These are phyloP conservation scores for Wallemia hederae DNA, from an alignment of 1,284 basidiomycete species.

Conservation along the genomic window DNA sequence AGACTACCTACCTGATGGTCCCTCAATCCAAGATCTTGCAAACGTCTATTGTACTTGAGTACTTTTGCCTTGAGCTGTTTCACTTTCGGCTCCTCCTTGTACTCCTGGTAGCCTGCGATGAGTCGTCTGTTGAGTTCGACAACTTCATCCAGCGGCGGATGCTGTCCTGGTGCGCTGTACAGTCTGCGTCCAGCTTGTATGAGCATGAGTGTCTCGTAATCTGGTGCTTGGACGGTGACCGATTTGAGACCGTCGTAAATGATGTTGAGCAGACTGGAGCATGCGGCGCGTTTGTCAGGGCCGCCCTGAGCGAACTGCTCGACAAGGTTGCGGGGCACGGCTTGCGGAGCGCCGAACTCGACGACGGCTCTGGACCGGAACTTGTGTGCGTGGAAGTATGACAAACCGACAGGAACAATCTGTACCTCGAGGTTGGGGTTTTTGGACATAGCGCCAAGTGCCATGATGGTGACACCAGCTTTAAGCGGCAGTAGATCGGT, in stretches of 20 bases:
- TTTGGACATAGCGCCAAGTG: constrained; percentile 82
- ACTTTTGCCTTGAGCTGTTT: constrained; percentile 55
- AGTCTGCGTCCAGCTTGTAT: constrained; percentile 85
- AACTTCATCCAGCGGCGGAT: constrained; percentile 78
- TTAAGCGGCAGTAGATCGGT: constrained; percentile 87
- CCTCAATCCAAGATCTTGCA: constrained; percentile 71
- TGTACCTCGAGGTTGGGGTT: constrained; percentile 62
- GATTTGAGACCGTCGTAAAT: constrained; percentile 92
- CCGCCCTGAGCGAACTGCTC: constrained; percentile 78
- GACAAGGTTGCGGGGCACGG: constrained; percentile 59
- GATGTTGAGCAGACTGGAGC: constrained; percentile 61
- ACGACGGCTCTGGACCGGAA: constrained; percentile 88
- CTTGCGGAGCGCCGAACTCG: constrained; percentile 76
- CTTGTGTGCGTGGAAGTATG: constrained; percentile 82
- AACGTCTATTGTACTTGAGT: constrained; percentile 70
- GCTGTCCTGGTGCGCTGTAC: constrained; percentile 82
- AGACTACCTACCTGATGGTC: constrained; percentile 54
- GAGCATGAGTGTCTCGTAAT: constrained; percentile 96
- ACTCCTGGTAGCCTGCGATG: constrained; percentile 67
- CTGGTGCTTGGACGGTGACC: constrained; percentile 81
- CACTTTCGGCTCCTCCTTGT: constrained; percentile 77
- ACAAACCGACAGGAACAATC: constrained; percentile 77
- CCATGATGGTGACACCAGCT: constrained; percentile 88
- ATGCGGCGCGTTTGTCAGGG: constrained; percentile 61
- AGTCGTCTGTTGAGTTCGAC: constrained; percentile 89